Evolutionary conservation across 305 asterid species (phyloP).

Genomic region (Petunia hybrid): DNA sequence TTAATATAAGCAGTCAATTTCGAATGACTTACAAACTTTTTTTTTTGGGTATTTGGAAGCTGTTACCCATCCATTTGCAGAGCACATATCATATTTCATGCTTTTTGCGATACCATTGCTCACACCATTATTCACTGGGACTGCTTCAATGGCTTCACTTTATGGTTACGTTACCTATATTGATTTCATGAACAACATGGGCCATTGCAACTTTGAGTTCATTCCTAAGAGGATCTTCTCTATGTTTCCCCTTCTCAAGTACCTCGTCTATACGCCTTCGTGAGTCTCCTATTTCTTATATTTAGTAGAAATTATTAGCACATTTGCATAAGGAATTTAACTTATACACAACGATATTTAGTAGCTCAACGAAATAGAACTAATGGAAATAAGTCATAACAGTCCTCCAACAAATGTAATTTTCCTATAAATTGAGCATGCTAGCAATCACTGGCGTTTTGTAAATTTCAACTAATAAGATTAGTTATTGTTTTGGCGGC

Average conservation of each 20-base stretch:
- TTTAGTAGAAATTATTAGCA: no score
- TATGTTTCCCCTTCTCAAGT: slow-evolving; percentile 81
- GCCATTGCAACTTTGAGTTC: slow-evolving; percentile 93
- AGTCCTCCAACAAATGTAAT: no score
- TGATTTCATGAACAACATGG: slow-evolving; percentile 93
- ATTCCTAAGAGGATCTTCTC: slow-evolving; percentile 70
- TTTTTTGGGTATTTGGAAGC: slow-evolving; percentile 53
- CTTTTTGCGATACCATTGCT: slow-evolving; percentile 68
- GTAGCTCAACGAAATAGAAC: no score
- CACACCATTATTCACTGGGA: slow-evolving; percentile 47
- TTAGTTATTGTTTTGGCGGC: slow-evolving; percentile 9
- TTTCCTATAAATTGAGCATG: no score
- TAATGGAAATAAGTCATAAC: no score
- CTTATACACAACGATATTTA: no score
- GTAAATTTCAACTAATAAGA: no score
- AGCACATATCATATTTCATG: slow-evolving; percentile 42
- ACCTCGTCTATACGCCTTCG: slow-evolving; percentile 90
- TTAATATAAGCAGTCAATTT: no score
- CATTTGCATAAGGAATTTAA: no score
- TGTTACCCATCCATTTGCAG: slow-evolving; percentile 90
- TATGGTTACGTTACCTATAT: slow-evolving; percentile 58
- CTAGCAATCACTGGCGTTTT: no score
- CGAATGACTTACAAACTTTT: no score
- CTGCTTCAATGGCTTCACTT: slow-evolving; percentile 47
- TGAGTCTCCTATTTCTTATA: slow-evolving; percentile 45